phyloP scores from a whole-genome alignment of 768 basidiomycete species.

The Termitomyces sp. region DNA sequence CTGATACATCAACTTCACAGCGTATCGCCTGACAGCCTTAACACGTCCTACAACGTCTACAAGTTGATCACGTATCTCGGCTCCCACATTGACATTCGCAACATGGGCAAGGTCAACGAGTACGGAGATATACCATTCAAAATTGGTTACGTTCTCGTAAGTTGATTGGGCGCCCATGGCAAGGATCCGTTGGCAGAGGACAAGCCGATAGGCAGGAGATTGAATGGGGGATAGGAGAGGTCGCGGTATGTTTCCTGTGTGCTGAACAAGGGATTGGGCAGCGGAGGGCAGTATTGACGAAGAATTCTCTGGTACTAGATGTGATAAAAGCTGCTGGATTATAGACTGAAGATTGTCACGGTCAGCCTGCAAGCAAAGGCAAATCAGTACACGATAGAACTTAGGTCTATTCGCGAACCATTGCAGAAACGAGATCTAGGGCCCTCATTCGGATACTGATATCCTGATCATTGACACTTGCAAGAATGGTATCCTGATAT shows the following conservation, averaged over 20 bases:
- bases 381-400: neutral
- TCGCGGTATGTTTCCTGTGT: conserved; percentile 28
- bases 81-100: conserved; percentile 73
- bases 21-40: conserved; percentile 64
- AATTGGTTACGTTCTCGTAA: conserved; percentile 86
- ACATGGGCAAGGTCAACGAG: conserved; percentile 89
- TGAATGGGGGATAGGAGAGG: conserved; percentile 50
- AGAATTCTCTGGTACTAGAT: conserved; percentile 65
- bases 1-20: conserved; percentile 80
- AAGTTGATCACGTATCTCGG: conserved; percentile 75
- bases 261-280: conserved; percentile 49
- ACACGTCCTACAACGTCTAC: conserved; percentile 87
- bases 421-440: conserved; percentile 87
- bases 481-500: conserved; percentile 87
- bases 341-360: conserved; percentile 82
- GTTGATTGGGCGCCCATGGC: conserved; percentile 78
- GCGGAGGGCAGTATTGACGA: conserved; percentile 53
- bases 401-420: conserved; percentile 48
- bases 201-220: conserved; percentile 81
- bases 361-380: conserved; percentile 54
- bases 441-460: conserved; percentile 96
- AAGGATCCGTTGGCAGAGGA: conserved; percentile 78
- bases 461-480: conserved; percentile 89
- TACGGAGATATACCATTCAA: conserved; percentile 97
- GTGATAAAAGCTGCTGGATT: conserved; percentile 83